Conservation (phyloP, 75 land plant genomes). For the Selaginella tamariscina region DNA sequence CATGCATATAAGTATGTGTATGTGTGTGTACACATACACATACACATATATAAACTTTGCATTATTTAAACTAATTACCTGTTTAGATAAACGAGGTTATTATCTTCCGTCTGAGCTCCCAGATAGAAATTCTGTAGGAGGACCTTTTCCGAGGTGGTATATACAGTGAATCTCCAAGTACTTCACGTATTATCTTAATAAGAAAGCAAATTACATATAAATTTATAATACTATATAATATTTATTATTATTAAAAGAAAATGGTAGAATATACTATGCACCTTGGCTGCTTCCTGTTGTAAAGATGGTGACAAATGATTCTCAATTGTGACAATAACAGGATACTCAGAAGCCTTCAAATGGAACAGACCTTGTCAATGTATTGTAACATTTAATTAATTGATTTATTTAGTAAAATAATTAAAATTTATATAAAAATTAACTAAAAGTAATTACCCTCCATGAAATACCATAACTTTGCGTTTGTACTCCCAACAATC, state of each 20-base stretch:
- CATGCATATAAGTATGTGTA: background rate
- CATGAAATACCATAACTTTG: conserved; percentile 25
- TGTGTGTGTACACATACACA: too few relatives aligned
- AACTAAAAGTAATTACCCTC: conserved; percentile 11
- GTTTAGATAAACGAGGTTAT: conserved; percentile 22
- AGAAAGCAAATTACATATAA: background rate
- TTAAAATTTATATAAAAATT: too few relatives aligned
- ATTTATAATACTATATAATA: too few relatives aligned
- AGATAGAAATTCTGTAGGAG: conserved; percentile 25
- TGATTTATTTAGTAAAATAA: too few relatives aligned
- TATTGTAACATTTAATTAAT: conserved; percentile 13
- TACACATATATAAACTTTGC: background rate
- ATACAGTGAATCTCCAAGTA: conserved; percentile 21
- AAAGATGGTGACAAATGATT: conserved; percentile 19
- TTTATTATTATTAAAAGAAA: too few relatives aligned
- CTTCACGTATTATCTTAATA: conserved; percentile 15
- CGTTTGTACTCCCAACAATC: conserved; percentile 28
- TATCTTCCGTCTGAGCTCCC: conserved; percentile 23
- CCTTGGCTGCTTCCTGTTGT: conserved; percentile 24
- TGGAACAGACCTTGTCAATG: conserved; percentile 18
- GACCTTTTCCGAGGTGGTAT: conserved; percentile 18
- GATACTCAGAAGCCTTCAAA: conserved; percentile 30
- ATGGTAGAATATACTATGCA: background rate
- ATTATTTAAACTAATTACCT: conserved; percentile 17
- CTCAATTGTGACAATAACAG: conserved; percentile 32